Percentiles rank a stretch among this genome's conserved stretches.
Conservation (phyloP, 352 stramenopile species). For the Phytopythium aichiense region DNA sequence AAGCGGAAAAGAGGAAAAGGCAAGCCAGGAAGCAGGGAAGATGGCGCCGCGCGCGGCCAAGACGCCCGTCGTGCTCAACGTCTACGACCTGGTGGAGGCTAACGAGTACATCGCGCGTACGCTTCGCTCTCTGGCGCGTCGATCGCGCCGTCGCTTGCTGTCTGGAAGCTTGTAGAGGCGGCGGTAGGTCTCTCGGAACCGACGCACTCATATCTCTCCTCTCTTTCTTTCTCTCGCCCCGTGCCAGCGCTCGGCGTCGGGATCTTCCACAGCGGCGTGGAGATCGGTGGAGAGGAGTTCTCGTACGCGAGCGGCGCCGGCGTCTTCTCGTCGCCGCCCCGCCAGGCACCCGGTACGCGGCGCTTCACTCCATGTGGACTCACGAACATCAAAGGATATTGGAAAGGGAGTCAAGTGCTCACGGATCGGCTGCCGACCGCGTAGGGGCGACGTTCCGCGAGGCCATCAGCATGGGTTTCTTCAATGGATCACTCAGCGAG, state of each 20-base stretch:
- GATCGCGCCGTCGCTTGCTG: neutral
- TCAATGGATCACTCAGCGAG: constrained; percentile 82
- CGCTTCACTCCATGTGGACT: neutral
- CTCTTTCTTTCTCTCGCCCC: neutral
- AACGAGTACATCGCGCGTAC: constrained; percentile 88
- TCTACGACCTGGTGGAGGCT: constrained; percentile 91
- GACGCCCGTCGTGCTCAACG: constrained; percentile 84
- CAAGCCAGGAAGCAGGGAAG: neutral
- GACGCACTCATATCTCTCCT: neutral
- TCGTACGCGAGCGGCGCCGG: constrained; percentile 90
- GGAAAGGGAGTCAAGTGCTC: neutral
- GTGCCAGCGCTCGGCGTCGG: constrained; percentile 72
- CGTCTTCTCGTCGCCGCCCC: constrained; percentile 80
- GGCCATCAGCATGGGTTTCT: constrained; percentile 85
- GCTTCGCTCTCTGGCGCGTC: constrained; percentile 6
- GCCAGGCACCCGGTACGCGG: constrained; percentile 51
- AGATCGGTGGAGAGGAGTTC: constrained; percentile 91
- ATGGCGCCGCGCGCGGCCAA: constrained; percentile 44
- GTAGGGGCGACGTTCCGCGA: constrained; percentile 87
- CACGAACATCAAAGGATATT: no score
- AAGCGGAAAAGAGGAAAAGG: neutral
- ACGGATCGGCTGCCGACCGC: neutral
- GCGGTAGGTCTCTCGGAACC: neutral
- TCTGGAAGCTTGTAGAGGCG: neutral
- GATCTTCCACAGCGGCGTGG: constrained; percentile 91